These are phyloP conservation scores for Rachicladosporium sp. DNA, from an alignment of 2,329 filamentous ascomycete genomes.

Conservation along the genomic window DNA sequence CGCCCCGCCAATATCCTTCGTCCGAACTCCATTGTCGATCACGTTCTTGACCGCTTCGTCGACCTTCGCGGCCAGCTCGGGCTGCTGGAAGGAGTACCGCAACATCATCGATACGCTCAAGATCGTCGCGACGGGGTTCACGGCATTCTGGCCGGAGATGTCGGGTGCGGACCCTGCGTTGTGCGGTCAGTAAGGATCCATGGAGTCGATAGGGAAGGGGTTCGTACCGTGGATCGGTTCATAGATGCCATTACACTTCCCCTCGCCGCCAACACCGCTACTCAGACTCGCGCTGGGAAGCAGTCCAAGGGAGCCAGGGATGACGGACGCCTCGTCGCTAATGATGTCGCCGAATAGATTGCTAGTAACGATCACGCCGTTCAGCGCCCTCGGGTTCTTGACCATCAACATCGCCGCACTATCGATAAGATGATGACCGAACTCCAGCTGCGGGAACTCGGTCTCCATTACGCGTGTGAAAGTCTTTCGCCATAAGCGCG, in stretches of 20 bases:
- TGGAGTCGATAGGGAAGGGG: too few relatives aligned
- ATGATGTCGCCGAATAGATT: constrained; percentile 97
- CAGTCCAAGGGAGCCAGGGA: constrained; percentile 79
- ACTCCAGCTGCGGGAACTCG: constrained; percentile 77
- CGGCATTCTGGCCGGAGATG: constrained; percentile 71
- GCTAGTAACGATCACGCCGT: constrained; percentile 83
- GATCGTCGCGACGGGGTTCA: constrained; percentile 86
- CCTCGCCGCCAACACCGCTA: constrained; percentile 74
- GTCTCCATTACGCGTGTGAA: constrained; percentile 72
- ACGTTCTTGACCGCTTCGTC: constrained; percentile 70
- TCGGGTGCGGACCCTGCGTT: constrained; percentile 69
- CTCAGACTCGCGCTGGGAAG: constrained; percentile 79
- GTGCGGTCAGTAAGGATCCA: background rate
- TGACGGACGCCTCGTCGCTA: constrained; percentile 86
- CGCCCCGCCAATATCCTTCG: constrained; percentile 72
- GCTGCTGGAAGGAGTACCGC: constrained; percentile 75
- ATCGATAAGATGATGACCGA: constrained; percentile 87
- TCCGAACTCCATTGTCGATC: constrained; percentile 67
- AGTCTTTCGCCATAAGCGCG: constrained; percentile 76
- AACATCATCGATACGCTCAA: constrained; percentile 93
- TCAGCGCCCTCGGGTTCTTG: constrained; percentile 78
- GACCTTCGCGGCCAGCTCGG: constrained; percentile 63
- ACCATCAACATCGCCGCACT: constrained; percentile 96
- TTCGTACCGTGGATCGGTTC: constrained; percentile 67
- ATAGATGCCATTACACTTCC: constrained; percentile 83